A percentile compares a stretch with the other conserved stretches of the same genome.
Conservation (phyloP, 768 basidiomycete species). For the Leccinellum rugosiceps region DNA sequence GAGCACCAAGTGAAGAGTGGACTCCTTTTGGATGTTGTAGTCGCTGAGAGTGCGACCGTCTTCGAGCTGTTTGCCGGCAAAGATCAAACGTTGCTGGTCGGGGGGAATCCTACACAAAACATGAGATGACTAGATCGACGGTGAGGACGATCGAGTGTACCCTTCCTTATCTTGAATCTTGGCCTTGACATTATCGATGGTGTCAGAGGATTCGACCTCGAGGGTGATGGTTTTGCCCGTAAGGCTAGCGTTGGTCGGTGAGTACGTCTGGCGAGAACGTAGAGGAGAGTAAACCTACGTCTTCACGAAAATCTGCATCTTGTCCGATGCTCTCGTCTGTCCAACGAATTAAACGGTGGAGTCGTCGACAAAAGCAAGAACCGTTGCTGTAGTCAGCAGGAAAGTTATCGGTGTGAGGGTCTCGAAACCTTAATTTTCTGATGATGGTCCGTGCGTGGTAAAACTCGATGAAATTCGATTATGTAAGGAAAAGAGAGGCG, state of each 20-base stretch:
- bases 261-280: neutral
- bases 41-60: conserved; percentile 95
- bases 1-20: conserved; percentile 95
- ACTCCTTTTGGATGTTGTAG: conserved; percentile 99
- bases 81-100: conserved; percentile 97
- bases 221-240: conserved; percentile 99
- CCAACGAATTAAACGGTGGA: conserved; percentile 89
- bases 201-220: conserved; percentile 96
- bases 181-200: conserved; percentile 97
- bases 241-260: conserved; percentile 53
- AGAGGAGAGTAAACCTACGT: conserved; percentile 52
- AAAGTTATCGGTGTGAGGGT: conserved; percentile 10
- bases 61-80: conserved; percentile 99
- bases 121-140: conserved; percentile 1
- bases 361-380: conserved; percentile 82
- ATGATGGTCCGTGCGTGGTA: conserved; percentile 45
- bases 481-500: conserved; percentile 1
- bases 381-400: conserved; percentile 23
- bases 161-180: conserved; percentile 99
- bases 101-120: conserved; percentile 66
- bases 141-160: conserved; percentile 37
- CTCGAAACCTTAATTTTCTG: conserved; percentile 33
- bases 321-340: conserved; percentile 76
- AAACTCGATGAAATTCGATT: conserved; percentile 7
- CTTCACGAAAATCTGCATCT: conserved; percentile 99